Evolutionary conservation across 202 grass and related monocot species (phyloP).

Genomic region (Carex sylvatica): DNA sequence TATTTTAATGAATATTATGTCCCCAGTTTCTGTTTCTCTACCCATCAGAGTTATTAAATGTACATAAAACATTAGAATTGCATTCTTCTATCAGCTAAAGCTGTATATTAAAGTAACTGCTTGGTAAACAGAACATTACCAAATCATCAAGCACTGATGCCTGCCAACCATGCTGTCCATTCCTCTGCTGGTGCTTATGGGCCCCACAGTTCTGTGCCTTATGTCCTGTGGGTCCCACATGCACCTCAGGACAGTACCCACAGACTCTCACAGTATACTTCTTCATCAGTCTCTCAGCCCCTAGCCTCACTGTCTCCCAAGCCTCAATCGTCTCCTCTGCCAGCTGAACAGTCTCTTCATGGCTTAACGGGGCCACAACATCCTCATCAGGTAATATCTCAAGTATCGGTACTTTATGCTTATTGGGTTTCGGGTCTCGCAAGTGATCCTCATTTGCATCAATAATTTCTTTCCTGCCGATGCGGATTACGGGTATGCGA

Average conservation of each 20-base stretch:
- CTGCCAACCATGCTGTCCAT: slow-evolving; percentile 96
- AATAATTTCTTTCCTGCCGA: slow-evolving; percentile 69
- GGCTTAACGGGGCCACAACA: slow-evolving; percentile 35
- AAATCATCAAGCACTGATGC: slow-evolving; percentile 72
- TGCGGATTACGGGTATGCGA: slow-evolving; percentile 71
- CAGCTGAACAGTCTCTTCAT: slow-evolving; percentile 53
- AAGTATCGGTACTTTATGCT: slow-evolving; percentile 55
- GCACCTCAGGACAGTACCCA: slow-evolving; percentile 89
- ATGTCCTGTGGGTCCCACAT: slow-evolving; percentile 73
- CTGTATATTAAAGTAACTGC: background rate
- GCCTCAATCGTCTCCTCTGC: slow-evolving; percentile 63
- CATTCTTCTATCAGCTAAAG: background rate
- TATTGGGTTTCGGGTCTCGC: slow-evolving; percentile 55
- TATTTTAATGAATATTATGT: background rate
- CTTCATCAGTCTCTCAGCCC: slow-evolving; percentile 73
- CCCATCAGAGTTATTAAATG: background rate
- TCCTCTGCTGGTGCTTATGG: slow-evolving; percentile 95
- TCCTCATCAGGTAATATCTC: slow-evolving; percentile 46
- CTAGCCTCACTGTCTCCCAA: slow-evolving; percentile 59
- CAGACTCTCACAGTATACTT: slow-evolving; percentile 82
- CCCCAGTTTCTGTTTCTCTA: background rate
- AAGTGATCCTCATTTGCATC: slow-evolving; percentile 93
- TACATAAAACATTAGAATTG: background rate
- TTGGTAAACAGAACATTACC: slow-evolving; percentile 1
- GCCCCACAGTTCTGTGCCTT: slow-evolving; percentile 93